Conservation (phyloP, 1,284 basidiomycete genomes). For the Ceratobasidium sp. region DNA sequence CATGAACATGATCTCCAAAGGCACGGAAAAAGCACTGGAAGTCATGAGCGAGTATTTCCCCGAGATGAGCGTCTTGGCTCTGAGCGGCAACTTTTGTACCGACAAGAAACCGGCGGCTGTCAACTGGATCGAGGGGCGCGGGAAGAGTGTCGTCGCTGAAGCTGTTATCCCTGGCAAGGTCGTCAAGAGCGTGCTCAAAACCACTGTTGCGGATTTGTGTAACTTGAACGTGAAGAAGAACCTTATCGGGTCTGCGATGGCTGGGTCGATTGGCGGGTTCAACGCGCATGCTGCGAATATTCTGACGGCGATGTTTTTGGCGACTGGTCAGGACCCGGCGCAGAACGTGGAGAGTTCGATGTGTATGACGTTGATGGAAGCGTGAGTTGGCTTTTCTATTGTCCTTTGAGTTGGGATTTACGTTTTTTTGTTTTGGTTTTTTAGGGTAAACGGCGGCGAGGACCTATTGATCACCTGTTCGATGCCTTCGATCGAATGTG, state of each 20-base stretch:
- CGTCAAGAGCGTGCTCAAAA: conserved; percentile 94
- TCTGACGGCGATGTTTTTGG: conserved; percentile 94
- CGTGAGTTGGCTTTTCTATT: conserved; percentile 68
- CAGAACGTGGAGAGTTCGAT: conserved; percentile 99
- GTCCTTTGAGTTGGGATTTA: no score
- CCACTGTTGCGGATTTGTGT: conserved; percentile 90
- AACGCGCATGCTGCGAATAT: conserved; percentile 99
- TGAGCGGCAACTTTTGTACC: conserved; percentile 99
- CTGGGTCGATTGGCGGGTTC: conserved; percentile 95
- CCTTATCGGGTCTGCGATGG: conserved; percentile 97
- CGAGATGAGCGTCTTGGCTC: conserved; percentile 91
- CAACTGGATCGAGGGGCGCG: conserved; percentile 99
- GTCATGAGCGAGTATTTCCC: conserved; percentile 87
- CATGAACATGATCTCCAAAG: conserved; percentile 99
- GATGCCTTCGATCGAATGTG: conserved; percentile 97
- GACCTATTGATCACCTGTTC: conserved; percentile 93
- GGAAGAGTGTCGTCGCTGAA: conserved; percentile 98
- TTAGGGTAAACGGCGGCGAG: conserved; percentile 85
- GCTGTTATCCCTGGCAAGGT: conserved; percentile 90
- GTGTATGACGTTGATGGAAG: conserved; percentile 99
- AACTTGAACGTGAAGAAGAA: conserved; percentile 99
- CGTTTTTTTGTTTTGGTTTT: no score
- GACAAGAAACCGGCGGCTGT: conserved; percentile 99
- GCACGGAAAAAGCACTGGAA: conserved; percentile 93
- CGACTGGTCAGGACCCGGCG: conserved; percentile 98